Base-by-base conservation (phyloP, 495 filamentous ascomycete genomes). In the Hypoxylon perforatum region DNA sequence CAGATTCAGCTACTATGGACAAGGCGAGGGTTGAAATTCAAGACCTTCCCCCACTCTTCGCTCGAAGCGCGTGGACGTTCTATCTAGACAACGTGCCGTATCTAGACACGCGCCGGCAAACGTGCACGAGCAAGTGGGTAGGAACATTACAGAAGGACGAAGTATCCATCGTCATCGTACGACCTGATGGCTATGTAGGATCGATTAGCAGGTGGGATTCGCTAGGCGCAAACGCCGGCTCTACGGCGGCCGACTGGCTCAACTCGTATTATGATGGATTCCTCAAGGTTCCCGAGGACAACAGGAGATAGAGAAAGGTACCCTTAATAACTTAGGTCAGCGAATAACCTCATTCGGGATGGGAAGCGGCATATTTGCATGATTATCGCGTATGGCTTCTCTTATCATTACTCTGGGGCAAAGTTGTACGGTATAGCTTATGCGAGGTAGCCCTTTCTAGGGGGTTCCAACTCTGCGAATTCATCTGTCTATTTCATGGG, bases 161-260 rank as follows among this genome's bases (percentile, higher is more conserved):
- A 53, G 82, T 86, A 12, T 82, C 80, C 22, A 80, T 90, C 23
- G 82, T 87, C 44, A 84, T 86, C 67, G 81, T 91, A 4, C 80
- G 89, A 28, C 89, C 88, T 1, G 89, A 91, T 74, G 88, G 88
- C 21, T 91, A 91, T 74, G 82, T 90, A 19, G 89, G 88, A 8
- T 83, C 80, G 15, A 79, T 88, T 28, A 80, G 81, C 11, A 75
- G 76, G 17, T 91, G 85, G 85, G 76, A 78, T 46, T 72, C 78
- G 4, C 76, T 72, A 21, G 71, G 73, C n/a, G 73, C 75, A 5
- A 79, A 80, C 6, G 72, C 76, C 1, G 86, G 79, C 15, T 70
- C 75, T 36, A 72, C 78, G 39, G 83, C 84, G 1, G 81, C 76
- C 19, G 63, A 70, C 56, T 88, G 86, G 86, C 59, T 90, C 49